A percentile compares a stretch with the other conserved stretches of the same genome.
phyloP scores from a whole-genome alignment of 1,139 yeast species.

The Yamadazyma membranifaciens region DNA sequence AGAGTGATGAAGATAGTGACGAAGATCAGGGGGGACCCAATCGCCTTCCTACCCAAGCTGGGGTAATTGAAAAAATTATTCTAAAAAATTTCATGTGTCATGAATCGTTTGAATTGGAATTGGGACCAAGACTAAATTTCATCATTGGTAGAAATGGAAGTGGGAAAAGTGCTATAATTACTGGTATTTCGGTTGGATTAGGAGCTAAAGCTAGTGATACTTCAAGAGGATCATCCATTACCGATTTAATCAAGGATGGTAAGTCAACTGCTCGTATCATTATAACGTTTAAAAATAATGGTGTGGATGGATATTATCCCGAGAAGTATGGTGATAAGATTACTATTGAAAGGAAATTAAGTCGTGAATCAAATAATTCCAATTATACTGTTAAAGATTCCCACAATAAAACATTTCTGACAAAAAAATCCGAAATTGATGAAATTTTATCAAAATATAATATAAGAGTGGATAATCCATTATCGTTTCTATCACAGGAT shows the following conservation, averaged over 20 bases:
- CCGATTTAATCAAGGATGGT: constrained; percentile 77
- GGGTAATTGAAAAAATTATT: constrained; percentile 55
- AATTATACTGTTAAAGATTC: constrained; percentile 55
- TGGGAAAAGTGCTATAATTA: constrained; percentile 90
- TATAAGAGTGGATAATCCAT: constrained; percentile 85
- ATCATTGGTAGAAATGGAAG: constrained; percentile 94
- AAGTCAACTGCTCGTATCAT: constrained; percentile 59
- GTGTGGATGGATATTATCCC: constrained; percentile 61
- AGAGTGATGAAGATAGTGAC: constrained; percentile 2
- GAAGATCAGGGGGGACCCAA: neutral
- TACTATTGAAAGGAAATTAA: constrained; percentile 67
- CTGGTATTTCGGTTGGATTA: constrained; percentile 85
- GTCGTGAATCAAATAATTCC: constrained; percentile 43
- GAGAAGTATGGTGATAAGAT: constrained; percentile 68
- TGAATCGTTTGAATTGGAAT: constrained; percentile 65
- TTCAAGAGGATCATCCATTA: constrained; percentile 73
- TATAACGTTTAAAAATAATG: constrained; percentile 61
- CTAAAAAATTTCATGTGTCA: constrained; percentile 83
- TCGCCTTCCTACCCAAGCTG: constrained; percentile 29
- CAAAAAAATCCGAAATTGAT: constrained; percentile 64
- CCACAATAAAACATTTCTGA: constrained; percentile 49
- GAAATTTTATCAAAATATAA: constrained; percentile 68
- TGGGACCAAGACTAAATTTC: constrained; percentile 86
- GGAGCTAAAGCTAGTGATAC: constrained; percentile 97
- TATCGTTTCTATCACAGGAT: constrained; percentile 92